Evolutionary conservation across 495 filamentous ascomycete species (phyloP), one percentile per base, ranked within the genome.

Genomic region (Talaromyces thailandensis): DNA sequence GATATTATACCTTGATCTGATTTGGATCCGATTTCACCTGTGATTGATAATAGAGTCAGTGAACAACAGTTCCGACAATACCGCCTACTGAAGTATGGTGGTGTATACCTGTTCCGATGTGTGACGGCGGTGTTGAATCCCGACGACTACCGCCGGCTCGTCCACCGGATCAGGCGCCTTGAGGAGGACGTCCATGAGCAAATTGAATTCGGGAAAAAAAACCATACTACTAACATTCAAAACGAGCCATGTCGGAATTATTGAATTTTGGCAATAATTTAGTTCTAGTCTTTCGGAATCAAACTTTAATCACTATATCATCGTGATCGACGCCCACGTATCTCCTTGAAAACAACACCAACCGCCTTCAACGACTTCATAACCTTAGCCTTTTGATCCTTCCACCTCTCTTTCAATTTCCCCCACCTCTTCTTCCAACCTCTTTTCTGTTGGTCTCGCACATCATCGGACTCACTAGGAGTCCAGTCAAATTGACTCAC

Each of bases 1-100:
- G 85, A 92, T 61, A 97, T 96, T 64, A 96, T 95, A 56, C 91
- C 92, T 63, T 83, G 81, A 65, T 86, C 85, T 68, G 73, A 66
- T 53, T 71, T 71, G 25, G 26, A 53, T 62, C 63, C 11, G 24
- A 69, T 62, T 57, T 79, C 77, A 51, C 67, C 77, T 78, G 16
- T 28, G 18, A 51, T 28, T 26, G 21, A 24, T 21, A 9, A 32
- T 28, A 57, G 4, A 37, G 43, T 66, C 52, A 67, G 65, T 35
- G 58, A 58, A 35, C 56, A 45, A 48, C 11, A 32, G 59, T 16
- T 40, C 43, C 26, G 23, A 51, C 40, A 40, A 64, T 8, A 26
- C 21, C 11, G 21, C 40, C 37, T 9, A 43, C 16, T 25, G 16
- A 24, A 6, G 14, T 25, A 52, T 45, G 18, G 59, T 50, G 24